Conservation (phyloP, 192 early-diverging fungal genomes). For the Pilaira anomala region DNA sequence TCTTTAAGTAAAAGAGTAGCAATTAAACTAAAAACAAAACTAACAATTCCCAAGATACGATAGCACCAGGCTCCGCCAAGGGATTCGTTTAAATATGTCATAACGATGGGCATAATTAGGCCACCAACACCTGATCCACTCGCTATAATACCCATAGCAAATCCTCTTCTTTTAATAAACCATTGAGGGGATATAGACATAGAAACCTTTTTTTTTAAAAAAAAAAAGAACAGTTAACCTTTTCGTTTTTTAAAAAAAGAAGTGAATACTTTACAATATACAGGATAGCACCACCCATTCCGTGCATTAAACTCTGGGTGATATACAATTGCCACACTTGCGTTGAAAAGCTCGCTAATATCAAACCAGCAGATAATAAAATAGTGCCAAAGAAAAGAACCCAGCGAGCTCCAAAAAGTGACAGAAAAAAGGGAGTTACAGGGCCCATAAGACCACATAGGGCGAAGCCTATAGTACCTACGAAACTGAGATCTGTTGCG, state of each 20-base stretch:
- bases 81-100: conserved; percentile 48
- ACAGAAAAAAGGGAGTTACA: conserved; percentile 12
- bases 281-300: conserved; percentile 39
- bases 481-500: conserved; percentile 20
- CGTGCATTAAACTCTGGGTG: conserved; percentile 56
- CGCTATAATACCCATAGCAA: conserved; percentile 53
- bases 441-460: conserved; percentile 22
- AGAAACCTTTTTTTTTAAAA: neutral
- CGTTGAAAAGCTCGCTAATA: conserved; percentile 21
- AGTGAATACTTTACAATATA: conserved; percentile 31
- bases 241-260: no score
- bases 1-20: conserved; percentile 20
- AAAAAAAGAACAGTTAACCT: no score
- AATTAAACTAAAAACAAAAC: conserved; percentile 2
- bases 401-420: conserved; percentile 6
- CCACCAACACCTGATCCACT: conserved; percentile 73
- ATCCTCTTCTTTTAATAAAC: conserved; percentile 53
- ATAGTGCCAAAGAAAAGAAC: conserved; percentile 17
- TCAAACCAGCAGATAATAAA: conserved; percentile 11
- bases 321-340: conserved; percentile 61
- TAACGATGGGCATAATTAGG: conserved; percentile 58
- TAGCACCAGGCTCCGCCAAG: conserved; percentile 55
- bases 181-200: conserved; percentile 50
- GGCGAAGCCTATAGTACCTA: conserved; percentile 18
- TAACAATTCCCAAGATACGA: conserved; percentile 28